phyloP scores from a whole-genome alignment of 73 alveolate genomes.

The Paramecium sexaurelia region DNA sequence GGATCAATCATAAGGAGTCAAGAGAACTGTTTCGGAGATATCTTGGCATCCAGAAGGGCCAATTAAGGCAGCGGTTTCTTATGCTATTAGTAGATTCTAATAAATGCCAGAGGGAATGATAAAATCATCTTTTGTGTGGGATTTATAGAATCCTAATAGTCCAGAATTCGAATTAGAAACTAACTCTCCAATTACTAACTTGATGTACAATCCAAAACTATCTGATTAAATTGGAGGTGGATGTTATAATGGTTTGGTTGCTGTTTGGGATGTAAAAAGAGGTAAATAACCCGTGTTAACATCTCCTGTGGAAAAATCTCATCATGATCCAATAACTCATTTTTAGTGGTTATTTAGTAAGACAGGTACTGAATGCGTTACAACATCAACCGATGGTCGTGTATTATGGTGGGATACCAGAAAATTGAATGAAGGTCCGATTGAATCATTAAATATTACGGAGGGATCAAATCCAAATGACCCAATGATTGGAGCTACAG shows the following conservation, averaged over 20 bases:
- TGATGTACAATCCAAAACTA: conserved; percentile 89
- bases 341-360: conserved; percentile 92
- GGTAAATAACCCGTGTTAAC: conserved; percentile 85
- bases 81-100: conserved; percentile 83
- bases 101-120: conserved; percentile 88
- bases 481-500: conserved; percentile 62
- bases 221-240: conserved; percentile 94
- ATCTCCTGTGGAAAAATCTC: conserved; percentile 92
- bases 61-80: conserved; percentile 86
- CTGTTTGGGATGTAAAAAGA: conserved; percentile 89
- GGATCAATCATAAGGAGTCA: conserved; percentile 68
- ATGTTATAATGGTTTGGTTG: conserved; percentile 93
- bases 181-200: conserved; percentile 88
- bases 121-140: conserved; percentile 81
- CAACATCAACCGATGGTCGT: conserved; percentile 95
- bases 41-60: conserved; percentile 97
- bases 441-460: conserved; percentile 66
- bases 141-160: conserved; percentile 90
- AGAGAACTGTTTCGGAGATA: conserved; percentile 93
- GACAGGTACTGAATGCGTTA: conserved; percentile 93
- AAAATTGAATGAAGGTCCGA: conserved; percentile 90
- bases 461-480: conserved; percentile 47
- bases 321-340: conserved; percentile 95
- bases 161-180: conserved; percentile 87
- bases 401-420: conserved; percentile 95